These are phyloP conservation scores for Fusarium albosuccineum DNA, from an alignment of 2,329 filamentous ascomycete species.

Conservation along the genomic window DNA sequence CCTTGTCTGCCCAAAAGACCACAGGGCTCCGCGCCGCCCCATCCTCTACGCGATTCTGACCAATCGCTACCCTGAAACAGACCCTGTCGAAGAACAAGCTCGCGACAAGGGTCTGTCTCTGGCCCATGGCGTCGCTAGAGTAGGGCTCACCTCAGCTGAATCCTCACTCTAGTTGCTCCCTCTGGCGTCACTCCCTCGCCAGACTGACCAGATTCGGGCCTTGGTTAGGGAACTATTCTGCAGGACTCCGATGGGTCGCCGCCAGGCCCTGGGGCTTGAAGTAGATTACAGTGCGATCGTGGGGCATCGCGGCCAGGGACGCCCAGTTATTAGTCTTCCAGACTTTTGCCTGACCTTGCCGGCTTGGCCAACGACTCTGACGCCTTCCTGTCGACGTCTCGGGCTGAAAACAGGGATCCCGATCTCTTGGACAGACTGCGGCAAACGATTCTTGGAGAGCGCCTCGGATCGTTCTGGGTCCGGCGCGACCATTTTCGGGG, in stretches of 20 bases:
- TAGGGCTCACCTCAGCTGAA: constrained; percentile 58
- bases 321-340: constrained; percentile 23
- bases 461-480: constrained; percentile 29
- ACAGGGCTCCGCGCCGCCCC: constrained; percentile 33
- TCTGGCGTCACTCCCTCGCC: constrained; percentile 46
- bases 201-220: constrained; percentile 37
- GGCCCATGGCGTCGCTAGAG: constrained; percentile 44
- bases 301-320: constrained; percentile 43
- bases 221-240: constrained; percentile 36
- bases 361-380: constrained; percentile 32
- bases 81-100: constrained; percentile 49
- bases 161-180: constrained; percentile 42
- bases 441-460: constrained; percentile 29
- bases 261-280: constrained; percentile 30
- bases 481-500: constrained; percentile 27
- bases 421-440: constrained; percentile 42
- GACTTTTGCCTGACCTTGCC: constrained; percentile 27
- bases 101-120: constrained; percentile 42
- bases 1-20: constrained; percentile 30
- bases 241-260: constrained; percentile 32
- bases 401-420: constrained; percentile 49
- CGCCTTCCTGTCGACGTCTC: constrained; percentile 41
- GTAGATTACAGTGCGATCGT: constrained; percentile 49
- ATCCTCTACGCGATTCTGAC: constrained; percentile 22
- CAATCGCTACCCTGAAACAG: constrained; percentile 43